Percentiles rank a stretch among this genome's conserved stretches.
Evolutionary conservation across 202 grass and related monocot species (phyloP).

Genomic region (Tripidium arundinaceum): DNA sequence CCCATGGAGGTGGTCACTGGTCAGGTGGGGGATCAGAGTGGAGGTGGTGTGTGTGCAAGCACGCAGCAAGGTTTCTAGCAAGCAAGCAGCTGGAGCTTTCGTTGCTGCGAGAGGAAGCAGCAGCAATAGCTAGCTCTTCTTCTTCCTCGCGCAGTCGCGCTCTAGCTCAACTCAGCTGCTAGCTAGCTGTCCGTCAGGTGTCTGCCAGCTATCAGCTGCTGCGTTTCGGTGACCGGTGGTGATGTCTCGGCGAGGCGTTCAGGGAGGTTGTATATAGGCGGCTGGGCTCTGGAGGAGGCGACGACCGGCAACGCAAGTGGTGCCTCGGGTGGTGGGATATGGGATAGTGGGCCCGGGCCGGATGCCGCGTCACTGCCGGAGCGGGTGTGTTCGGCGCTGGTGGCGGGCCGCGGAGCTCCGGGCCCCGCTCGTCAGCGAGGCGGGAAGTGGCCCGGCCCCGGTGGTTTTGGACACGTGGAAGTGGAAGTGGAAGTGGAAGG

Average conservation of each 20-base stretch:
- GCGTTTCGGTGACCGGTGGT: background rate
- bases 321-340: background rate
- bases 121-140: background rate
- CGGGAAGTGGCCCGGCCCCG: background rate
- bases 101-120: background rate
- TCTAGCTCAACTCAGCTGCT: background rate
- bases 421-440: background rate
- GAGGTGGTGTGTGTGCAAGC: background rate
- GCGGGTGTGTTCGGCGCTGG: background rate
- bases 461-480: background rate
- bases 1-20: conserved; percentile 7
- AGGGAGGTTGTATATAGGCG: background rate
- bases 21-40: no score
- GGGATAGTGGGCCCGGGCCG: background rate
- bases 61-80: no score
- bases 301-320: background rate
- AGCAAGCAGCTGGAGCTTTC: background rate
- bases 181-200: background rate
- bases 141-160: background rate
- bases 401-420: background rate
- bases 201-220: background rate
- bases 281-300: background rate
- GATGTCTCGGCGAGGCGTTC: background rate
- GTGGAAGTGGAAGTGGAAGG: background rate
- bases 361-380: background rate